Conservation (phyloP, 257 asterid species). For the Fraxinus anomala region DNA sequence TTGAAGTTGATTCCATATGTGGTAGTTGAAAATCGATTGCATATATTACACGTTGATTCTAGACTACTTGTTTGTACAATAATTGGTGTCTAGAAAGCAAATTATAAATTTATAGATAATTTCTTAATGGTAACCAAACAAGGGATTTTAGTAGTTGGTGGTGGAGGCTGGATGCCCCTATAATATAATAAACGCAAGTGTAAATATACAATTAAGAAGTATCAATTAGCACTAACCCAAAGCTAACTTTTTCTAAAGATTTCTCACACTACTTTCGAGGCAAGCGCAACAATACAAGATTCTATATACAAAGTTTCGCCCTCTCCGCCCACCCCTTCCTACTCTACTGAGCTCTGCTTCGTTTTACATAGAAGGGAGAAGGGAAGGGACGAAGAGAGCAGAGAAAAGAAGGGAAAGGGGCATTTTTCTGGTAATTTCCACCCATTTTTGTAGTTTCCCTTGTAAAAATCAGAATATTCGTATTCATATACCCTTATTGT, state of each 20-base stretch:
- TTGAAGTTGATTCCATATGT: not conserved
- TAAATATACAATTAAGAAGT: not conserved
- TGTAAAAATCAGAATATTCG: slow-evolving; percentile 23
- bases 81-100: too few species aligned
- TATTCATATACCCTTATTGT: slow-evolving; percentile 10
- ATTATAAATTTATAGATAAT: too few species aligned
- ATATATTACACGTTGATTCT: not conserved
- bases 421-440: not conserved
- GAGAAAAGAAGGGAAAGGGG: too few species aligned
- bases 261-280: slow-evolving; percentile 1
- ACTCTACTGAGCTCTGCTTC: slow-evolving; percentile 3
- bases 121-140: too few species aligned
- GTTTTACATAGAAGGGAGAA: not conserved
- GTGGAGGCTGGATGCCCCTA: too few species aligned
- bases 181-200: not conserved
- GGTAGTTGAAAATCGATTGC: not conserved
- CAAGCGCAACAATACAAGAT: not conserved
- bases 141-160: not conserved
- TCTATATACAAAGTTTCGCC: not conserved
- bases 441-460: slow-evolving; percentile 18
- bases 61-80: too few species aligned
- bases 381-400: too few species aligned
- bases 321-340: not conserved
- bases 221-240: not conserved
- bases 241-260: not conserved